phyloP scores from a whole-genome alignment of 75 land plant genomes.

The Gnetum montanum region DNA sequence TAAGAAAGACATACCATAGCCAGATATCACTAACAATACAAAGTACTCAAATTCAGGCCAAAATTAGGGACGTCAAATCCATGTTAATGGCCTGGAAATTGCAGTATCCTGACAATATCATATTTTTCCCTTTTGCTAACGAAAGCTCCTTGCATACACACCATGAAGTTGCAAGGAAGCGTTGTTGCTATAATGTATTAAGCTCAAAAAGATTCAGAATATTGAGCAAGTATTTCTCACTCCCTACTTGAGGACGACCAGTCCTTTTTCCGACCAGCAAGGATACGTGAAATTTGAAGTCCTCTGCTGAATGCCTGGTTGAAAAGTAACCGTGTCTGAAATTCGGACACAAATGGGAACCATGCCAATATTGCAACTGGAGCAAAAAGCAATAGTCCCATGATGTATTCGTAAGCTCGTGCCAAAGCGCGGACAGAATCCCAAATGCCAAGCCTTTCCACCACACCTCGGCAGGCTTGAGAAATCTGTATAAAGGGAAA shows the following conservation, averaged over 20 bases:
- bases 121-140: too few relatives aligned
- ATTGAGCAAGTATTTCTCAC: too few relatives aligned
- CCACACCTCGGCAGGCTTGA: conserved; percentile 59
- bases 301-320: conserved; percentile 82
- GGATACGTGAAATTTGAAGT: conserved; percentile 71
- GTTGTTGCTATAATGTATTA: too few relatives aligned
- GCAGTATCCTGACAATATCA: too few relatives aligned
- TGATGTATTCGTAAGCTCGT: conserved; percentile 53
- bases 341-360: conserved; percentile 74
- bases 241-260: conserved; percentile 13
- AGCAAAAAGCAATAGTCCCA: conserved; percentile 50
- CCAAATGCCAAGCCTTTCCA: conserved; percentile 47
- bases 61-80: too few relatives aligned
- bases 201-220: too few relatives aligned
- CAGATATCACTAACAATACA: too few relatives aligned
- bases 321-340: conserved; percentile 64
- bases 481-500: conserved; percentile 42
- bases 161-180: too few relatives aligned
- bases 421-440: conserved; percentile 57
- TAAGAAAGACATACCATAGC: too few relatives aligned
- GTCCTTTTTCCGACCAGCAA: conserved; percentile 57
- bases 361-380: conserved; percentile 62
- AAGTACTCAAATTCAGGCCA: too few relatives aligned
- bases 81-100: too few relatives aligned
- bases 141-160: too few relatives aligned